These are phyloP conservation scores for Angophora floribunda DNA, from an alignment of 345 rosid genomes.

Conservation along the genomic window DNA sequence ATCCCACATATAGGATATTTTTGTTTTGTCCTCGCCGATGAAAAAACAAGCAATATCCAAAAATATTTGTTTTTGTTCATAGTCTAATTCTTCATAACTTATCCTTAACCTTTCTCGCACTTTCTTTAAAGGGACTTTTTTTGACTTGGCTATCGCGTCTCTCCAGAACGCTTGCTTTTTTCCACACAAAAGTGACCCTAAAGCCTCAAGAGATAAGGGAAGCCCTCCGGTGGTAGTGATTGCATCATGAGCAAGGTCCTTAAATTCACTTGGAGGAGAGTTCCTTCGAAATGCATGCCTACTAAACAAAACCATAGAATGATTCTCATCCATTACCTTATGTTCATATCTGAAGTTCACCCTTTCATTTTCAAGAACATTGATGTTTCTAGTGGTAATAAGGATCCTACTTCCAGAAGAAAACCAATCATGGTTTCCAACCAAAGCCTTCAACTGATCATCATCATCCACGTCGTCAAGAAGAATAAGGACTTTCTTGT, in stretches of 20 bases:
- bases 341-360: rapidly evolving
- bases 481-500: no score
- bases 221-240: not conserved
- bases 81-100: not conserved
- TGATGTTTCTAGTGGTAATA: not conserved
- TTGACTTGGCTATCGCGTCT: rapidly evolving
- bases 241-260: rapidly evolving
- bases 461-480: not conserved
- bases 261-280: not conserved
- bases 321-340: rapidly evolving
- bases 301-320: not conserved
- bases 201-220: not conserved
- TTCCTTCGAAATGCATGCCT: not conserved
- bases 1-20: not conserved
- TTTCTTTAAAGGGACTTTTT: rapidly evolving
- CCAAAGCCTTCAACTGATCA: not conserved
- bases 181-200: rapidly evolving
- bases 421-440: not conserved
- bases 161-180: rapidly evolving
- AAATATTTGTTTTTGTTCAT: not conserved
- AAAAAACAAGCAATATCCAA: not conserved
- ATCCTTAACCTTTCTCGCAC: not conserved
- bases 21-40: not conserved
- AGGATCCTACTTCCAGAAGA: not conserved
- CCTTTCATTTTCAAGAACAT: rapidly evolving